Evolutionary conservation across 169 alveolate species (phyloP).

Genomic region (Hepatocystis sp.): DNA sequence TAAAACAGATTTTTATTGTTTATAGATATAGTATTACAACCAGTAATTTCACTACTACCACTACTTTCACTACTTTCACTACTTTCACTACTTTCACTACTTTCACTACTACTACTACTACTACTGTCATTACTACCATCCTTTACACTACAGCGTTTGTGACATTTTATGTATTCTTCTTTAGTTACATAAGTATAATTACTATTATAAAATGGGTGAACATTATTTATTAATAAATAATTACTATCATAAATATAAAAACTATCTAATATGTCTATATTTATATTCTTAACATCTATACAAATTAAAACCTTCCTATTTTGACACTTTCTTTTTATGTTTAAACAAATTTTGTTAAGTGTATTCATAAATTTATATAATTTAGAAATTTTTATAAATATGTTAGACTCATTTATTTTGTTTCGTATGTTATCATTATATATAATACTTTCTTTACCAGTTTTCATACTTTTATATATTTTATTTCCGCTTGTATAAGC

Average conservation of each 20-base stretch:
- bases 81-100: too few relatives aligned
- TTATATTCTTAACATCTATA: slow-evolving; percentile 38
- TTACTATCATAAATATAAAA: slow-evolving; percentile 65
- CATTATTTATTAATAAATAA: slow-evolving; percentile 26
- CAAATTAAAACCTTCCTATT: slow-evolving; percentile 25
- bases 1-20: slow-evolving; percentile 32
- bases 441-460: too few relatives aligned
- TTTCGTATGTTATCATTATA: too few relatives aligned
- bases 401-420: too few relatives aligned
- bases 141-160: too few relatives aligned
- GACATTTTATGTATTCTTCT: too few relatives aligned
- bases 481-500: too few relatives aligned
- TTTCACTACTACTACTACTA: slow-evolving; percentile 14
- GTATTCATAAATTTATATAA: slow-evolving; percentile 23
- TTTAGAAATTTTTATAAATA: too few relatives aligned
- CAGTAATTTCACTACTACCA: background rate
- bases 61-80: too few relatives aligned
- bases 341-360: slow-evolving; percentile 18
- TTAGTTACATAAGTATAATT: slow-evolving; percentile 36
- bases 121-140: too few relatives aligned
- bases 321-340: slow-evolving; percentile 24
- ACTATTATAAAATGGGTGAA: slow-evolving; percentile 61
- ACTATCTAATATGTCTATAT: slow-evolving; percentile 41
- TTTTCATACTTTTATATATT: too few relatives aligned
- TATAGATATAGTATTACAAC: slow-evolving; percentile 11